Evolutionary conservation across 1,139 yeast species (phyloP).

Genomic region (Blastobotrys ciferrii): DNA sequence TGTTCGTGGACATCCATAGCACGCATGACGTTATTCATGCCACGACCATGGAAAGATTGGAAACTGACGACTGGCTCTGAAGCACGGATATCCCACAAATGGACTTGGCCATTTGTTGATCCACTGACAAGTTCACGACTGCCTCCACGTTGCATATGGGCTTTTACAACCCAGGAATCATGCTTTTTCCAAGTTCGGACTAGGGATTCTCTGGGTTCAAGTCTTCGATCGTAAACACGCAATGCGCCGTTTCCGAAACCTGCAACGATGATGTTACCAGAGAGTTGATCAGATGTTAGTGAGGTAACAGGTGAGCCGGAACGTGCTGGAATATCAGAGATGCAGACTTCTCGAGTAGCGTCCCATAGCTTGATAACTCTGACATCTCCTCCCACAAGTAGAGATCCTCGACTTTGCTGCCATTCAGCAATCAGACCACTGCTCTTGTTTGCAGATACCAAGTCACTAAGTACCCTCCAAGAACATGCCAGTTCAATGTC

Average conservation of each 20-base stretch:
- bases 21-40: slow-evolving; percentile 46
- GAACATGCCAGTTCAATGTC: slow-evolving; percentile 70
- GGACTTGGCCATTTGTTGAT: slow-evolving; percentile 76
- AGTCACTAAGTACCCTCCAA: slow-evolving; percentile 93
- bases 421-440: slow-evolving; percentile 88
- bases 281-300: slow-evolving; percentile 90
- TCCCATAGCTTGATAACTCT: slow-evolving; percentile 93
- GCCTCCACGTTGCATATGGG: slow-evolving; percentile 97
- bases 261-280: slow-evolving; percentile 86
- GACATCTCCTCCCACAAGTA: slow-evolving; percentile 92
- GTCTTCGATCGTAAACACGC: slow-evolving; percentile 84
- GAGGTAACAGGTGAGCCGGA: slow-evolving; percentile 88
- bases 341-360: slow-evolving; percentile 87
- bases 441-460: slow-evolving; percentile 63
- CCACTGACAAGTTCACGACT: slow-evolving; percentile 83
- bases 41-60: slow-evolving; percentile 53
- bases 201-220: slow-evolving; percentile 83
- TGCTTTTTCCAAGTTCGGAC: slow-evolving; percentile 73
- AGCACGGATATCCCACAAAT: slow-evolving; percentile 84
- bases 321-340: slow-evolving; percentile 85
- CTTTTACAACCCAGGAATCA: slow-evolving; percentile 65
- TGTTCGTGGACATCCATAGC: slow-evolving; percentile 88
- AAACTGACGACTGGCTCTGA: slow-evolving; percentile 69
- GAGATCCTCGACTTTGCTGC: slow-evolving; percentile 94
- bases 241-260: slow-evolving; percentile 94